Conservation (phyloP, 2,329 filamentous ascomycete genomes). For the Paecilomyces dactylethromorphus region DNA sequence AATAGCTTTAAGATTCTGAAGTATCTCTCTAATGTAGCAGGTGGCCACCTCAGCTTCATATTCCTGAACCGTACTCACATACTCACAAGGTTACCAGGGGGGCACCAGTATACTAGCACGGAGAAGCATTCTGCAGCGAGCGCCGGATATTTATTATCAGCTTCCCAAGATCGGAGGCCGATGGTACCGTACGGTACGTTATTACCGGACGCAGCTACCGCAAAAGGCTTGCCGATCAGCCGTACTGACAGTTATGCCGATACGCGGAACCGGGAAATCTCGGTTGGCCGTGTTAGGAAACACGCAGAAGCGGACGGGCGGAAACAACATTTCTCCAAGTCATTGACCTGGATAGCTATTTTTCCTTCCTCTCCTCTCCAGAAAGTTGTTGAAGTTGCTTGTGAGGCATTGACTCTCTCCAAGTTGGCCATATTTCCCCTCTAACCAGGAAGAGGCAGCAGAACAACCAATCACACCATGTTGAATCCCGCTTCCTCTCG, state of each 20-base stretch:
- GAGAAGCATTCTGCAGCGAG: neutral
- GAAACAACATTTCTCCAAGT: neutral
- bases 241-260: neutral
- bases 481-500: slow-evolving; percentile 21
- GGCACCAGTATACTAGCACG: no score
- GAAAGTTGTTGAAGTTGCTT: neutral
- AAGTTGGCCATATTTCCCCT: neutral
- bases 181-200: neutral
- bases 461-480: slow-evolving; percentile 19
- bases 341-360: neutral
- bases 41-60: no score
- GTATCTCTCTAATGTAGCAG: no score
- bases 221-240: neutral
- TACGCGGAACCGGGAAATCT: neutral
- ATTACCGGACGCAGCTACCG: no score
- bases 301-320: neutral
- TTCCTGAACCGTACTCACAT: no score
- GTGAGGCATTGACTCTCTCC: neutral
- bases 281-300: neutral
- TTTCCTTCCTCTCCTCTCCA: neutral
- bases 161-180: neutral
- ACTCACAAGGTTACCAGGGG: no score
- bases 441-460: neutral
- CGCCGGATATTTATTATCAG: neutral
- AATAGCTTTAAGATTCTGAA: no score